phyloP scores from a whole-genome alignment of 1,284 basidiomycete genomes.

The Sparassis latifolia region DNA sequence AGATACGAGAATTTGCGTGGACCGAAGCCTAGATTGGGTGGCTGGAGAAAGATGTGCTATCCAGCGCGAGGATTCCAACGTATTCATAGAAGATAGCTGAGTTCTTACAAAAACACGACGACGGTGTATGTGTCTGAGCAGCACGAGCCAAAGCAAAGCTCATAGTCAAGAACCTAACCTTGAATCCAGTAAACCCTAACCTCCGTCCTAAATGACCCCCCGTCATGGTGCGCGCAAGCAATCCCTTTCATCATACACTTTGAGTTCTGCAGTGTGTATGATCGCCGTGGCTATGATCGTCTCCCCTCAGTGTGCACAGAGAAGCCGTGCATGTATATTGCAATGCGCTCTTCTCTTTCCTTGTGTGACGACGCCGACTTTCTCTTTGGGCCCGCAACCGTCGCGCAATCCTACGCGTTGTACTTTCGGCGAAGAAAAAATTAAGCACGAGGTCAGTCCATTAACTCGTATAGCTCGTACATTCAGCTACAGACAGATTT shows the following conservation, averaged over 20 bases:
- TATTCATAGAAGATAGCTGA: background rate
- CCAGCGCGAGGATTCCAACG: background rate
- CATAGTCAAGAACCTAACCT: background rate
- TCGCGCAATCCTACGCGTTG: no score
- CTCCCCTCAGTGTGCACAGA: no score
- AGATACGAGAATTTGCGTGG: slow-evolving; percentile 78
- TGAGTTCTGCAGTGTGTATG: background rate
- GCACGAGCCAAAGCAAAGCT: background rate
- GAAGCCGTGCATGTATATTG: no score
- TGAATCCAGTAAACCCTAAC: background rate
- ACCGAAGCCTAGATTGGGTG: slow-evolving; percentile 67
- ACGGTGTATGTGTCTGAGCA: background rate
- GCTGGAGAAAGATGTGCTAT: slow-evolving; percentile 36
- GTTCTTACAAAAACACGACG: background rate
- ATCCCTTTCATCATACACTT: background rate
- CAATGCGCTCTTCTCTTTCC: no score
- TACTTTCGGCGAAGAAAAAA: no score
- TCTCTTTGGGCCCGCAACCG: no score
- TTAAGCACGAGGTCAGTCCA: background rate
- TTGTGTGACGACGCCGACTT: no score
- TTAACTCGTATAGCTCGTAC: background rate
- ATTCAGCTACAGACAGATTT: no score
- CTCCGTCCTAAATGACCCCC: background rate
- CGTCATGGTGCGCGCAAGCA: background rate
- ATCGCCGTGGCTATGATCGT: no score